Percentiles rank a stretch among this genome's conserved stretches.
These are phyloP conservation scores for Gracilariopsis chorda DNA, from an alignment of 23 red algal species.

Conservation along the genomic window DNA sequence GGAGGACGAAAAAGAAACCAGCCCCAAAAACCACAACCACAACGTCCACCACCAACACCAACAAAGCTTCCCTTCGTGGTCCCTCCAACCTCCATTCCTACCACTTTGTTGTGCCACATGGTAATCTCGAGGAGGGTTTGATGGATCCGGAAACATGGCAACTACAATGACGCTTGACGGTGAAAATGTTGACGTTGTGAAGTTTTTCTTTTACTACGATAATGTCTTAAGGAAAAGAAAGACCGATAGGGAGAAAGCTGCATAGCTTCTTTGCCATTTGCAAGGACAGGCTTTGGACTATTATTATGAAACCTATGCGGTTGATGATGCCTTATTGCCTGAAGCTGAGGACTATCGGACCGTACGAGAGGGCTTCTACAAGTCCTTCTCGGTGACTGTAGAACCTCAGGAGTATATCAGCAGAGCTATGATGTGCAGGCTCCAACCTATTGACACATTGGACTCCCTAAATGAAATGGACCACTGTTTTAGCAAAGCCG, in stretches of 20 bases:
- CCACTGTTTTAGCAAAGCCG: background rate
- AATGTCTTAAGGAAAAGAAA: background rate
- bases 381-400: background rate
- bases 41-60: too few species aligned
- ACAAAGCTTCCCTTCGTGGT: too few species aligned
- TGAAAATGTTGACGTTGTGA: background rate
- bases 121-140: background rate
- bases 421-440: background rate
- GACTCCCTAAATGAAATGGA: background rate
- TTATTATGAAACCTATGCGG: background rate
- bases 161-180: background rate
- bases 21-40: too few species aligned
- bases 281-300: background rate
- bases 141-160: background rate
- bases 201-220: constrained; percentile 13
- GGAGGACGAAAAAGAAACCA: too few species aligned
- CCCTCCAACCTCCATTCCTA: too few species aligned
- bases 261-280: background rate
- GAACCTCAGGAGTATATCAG: background rate
- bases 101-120: too few species aligned
- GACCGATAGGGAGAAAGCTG: background rate
- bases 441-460: background rate
- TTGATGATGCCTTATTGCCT: background rate
- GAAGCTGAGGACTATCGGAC: background rate
- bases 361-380: background rate